These are phyloP conservation scores for Fusarium sp. DNA, from an alignment of 2,329 filamentous ascomycete genomes.

Conservation along the genomic window DNA sequence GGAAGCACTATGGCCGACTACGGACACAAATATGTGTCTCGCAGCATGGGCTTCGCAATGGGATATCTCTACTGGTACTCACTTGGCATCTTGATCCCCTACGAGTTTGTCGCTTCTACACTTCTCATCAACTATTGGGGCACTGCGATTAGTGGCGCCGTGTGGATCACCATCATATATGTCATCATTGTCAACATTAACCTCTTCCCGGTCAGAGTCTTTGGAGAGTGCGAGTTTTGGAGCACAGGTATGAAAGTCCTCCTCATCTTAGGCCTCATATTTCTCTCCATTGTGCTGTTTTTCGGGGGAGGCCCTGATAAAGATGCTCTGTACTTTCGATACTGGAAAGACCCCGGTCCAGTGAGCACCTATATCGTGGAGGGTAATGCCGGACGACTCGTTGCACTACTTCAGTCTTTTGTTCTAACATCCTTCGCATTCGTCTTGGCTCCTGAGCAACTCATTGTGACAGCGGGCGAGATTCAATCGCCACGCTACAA, in stretches of 20 bases:
- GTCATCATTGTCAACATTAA: not conserved
- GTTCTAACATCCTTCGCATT: slow-evolving; percentile 22
- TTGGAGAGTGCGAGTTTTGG: not conserved
- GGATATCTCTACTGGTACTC: slow-evolving; percentile 57
- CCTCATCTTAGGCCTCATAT: not conserved
- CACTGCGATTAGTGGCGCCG: not conserved
- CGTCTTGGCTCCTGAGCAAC: slow-evolving; percentile 38
- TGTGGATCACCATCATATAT: not conserved
- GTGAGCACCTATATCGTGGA: not conserved
- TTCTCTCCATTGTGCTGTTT: not conserved
- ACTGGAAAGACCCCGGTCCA: not conserved
- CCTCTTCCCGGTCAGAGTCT: not conserved
- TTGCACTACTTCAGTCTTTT: slow-evolving; percentile 59
- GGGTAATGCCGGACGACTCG: not conserved
- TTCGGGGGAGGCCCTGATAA: not conserved
- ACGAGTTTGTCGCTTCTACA: not conserved
- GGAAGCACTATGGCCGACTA: slow-evolving; percentile 39
- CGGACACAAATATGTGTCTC: slow-evolving; percentile 41
- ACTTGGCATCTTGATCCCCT: not conserved
- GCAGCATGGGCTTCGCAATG: slow-evolving; percentile 49
- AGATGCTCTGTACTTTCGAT: not conserved
- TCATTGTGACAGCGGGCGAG: slow-evolving; percentile 43
- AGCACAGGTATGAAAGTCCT: not conserved
- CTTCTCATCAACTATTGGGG: not conserved
- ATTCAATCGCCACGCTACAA: slow-evolving; percentile 43